A percentile compares a stretch with the other conserved stretches of the same genome.
These are phyloP conservation scores for Phytophthora sp. DNA, from an alignment of 352 stramenopile genomes.

Conservation along the genomic window DNA sequence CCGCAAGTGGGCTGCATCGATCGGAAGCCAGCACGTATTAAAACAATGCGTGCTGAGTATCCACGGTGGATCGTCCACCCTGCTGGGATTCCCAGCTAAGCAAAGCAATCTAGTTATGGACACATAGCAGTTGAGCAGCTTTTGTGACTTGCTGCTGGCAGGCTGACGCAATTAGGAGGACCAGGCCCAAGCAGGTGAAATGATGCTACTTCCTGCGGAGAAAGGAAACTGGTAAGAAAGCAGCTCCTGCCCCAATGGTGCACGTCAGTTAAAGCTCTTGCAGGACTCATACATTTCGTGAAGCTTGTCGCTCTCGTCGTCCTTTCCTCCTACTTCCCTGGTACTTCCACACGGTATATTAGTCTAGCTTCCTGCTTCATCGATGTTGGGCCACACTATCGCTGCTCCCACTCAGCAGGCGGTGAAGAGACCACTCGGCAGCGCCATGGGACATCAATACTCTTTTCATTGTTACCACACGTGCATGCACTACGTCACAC, in stretches of 20 bases:
- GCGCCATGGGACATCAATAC: constrained; percentile 24
- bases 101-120: no score
- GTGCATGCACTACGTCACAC: constrained; percentile 28
- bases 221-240: constrained; percentile 5
- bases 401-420: no score
- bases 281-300: constrained; percentile 22
- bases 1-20: no score
- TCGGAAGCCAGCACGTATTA: no score
- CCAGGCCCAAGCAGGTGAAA: constrained; percentile 3
- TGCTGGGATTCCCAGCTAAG: no score
- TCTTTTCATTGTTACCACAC: constrained; percentile 37
- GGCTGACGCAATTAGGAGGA: constrained; percentile 3
- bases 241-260: neutral
- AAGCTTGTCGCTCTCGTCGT: neutral
- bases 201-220: neutral
- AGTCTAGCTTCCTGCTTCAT: neutral
- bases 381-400: no score
- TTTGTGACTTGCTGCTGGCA: neutral
- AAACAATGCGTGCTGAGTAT: no score
- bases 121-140: neutral
- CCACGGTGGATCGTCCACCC: no score
- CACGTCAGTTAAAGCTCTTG: constrained; percentile 18
- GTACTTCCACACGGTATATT: constrained; percentile 34
- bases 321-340: constrained; percentile 3
- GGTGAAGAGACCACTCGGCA: neutral